Conservation (phyloP, 305 asterid species). For the Plantago rigida region DNA sequence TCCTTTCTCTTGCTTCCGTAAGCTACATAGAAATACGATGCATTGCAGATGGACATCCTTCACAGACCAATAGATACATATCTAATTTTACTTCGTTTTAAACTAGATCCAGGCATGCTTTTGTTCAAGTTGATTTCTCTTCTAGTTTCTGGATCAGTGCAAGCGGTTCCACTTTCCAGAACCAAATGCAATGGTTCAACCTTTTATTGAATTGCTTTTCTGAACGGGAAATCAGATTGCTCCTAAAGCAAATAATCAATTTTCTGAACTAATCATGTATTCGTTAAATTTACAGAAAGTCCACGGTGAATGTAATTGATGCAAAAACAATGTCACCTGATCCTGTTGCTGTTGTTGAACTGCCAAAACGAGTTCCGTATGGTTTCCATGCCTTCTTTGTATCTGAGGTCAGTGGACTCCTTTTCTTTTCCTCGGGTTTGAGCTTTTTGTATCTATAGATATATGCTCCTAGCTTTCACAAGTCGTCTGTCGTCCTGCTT, state of each 20-base stretch:
- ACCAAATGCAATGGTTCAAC: too few relatives aligned
- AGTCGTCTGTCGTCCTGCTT: too few relatives aligned
- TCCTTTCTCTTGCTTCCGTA: background rate
- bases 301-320: conserved; percentile 74
- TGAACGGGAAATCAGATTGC: too few relatives aligned
- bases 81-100: too few relatives aligned
- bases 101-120: too few relatives aligned
- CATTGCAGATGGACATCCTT: too few relatives aligned
- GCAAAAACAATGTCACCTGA: conserved; percentile 88
- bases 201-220: too few relatives aligned
- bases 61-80: too few relatives aligned
- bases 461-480: background rate
- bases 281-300: conserved; percentile 47
- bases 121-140: too few relatives aligned
- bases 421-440: background rate
- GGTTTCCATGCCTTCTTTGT: conserved; percentile 97
- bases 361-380: conserved; percentile 82
- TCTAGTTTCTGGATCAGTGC: too few relatives aligned
- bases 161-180: too few relatives aligned
- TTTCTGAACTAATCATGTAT: background rate
- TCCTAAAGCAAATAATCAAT: background rate
- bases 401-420: conserved; percentile 52
- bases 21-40: too few relatives aligned
- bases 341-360: conserved; percentile 75
- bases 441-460: background rate